Evolutionary conservation across 1,284 basidiomycete genomes (phyloP), one percentile per base, ranked within the genome.

Genomic region (Baeospora myosura): DNA sequence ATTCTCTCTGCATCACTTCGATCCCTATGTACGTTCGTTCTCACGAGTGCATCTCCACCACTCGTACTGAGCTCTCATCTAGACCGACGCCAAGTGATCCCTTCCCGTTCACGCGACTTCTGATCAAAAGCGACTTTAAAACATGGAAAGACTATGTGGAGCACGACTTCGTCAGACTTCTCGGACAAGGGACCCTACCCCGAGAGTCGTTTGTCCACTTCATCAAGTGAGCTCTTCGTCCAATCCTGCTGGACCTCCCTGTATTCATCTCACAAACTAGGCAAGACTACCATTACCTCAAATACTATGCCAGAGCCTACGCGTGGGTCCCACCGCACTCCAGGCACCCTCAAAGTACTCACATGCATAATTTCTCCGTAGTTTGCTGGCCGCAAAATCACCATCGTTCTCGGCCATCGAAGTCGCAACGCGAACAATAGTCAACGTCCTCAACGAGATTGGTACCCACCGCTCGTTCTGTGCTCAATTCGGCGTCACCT

Each of bases 331-430:
- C 34, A 38, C 28, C 45, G 12, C 1, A 16, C 30, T 20, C 4
- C 10, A 5, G 31, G 18, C 24, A 14, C n/a, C 11, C 30, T 21
- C 23, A 8, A 33, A 31, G 17, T n/a, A 3, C 7, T 11, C 26
- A 12, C n/a, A 26, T 10, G 23, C n/a, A 10, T n/a, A n/a, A n/a
- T n/a, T 14, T 39, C 17, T 16, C 8, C 14, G 1, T 48, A 86
- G 84, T 2, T 67, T 93, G 0, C 77, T 93, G 4, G 87, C 80
- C 1, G 81, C 81, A 46, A 95, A 95, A 62, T 81, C 82, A 0
- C 63, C 73, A 5, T 66, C 72, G 2, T 89, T 87, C 52, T 58
- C 67, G 0, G 68, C 74, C 1, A 89, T 96, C 40, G 60, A 67
- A 3, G 70, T 74, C 1, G 81, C 89, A 6, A 76, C 81, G 2